phyloP scores from a whole-genome alignment of 2,329 filamentous ascomycete genomes.

The Epichloe gansuensis region DNA sequence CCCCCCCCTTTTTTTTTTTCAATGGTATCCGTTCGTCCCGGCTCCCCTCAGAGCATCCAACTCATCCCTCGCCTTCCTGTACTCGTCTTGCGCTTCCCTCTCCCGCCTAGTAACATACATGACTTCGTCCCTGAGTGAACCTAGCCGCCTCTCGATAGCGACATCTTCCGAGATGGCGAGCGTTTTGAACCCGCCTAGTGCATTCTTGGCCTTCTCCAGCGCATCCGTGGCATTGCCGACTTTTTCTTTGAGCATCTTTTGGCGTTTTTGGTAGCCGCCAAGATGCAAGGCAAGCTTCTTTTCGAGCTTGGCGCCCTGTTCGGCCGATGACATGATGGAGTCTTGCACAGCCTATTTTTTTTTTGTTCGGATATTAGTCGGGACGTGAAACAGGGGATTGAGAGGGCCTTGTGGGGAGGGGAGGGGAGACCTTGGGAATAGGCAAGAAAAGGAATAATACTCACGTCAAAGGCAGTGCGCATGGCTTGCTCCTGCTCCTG shows the following conservation, averaged over 20 bases:
- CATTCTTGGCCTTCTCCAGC: constrained; percentile 58
- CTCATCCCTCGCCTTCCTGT: constrained; percentile 65
- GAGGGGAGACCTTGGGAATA: neutral
- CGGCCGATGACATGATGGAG: constrained; percentile 58
- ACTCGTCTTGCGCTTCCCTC: constrained; percentile 81
- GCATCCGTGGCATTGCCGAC: constrained; percentile 62
- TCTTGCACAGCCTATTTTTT: constrained; percentile 51
- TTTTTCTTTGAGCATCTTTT: constrained; percentile 68
- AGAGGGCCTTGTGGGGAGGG: no score
- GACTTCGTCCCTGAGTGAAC: constrained; percentile 70
- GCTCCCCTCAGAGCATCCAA: constrained; percentile 43
- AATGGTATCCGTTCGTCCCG: constrained; percentile 26
- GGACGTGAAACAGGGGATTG: neutral
- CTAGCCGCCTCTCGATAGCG: constrained; percentile 58
- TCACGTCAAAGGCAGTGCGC: constrained; percentile 60
- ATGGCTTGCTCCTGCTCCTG: constrained; percentile 53
- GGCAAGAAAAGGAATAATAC: constrained; percentile 14
- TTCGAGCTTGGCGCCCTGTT: constrained; percentile 75
- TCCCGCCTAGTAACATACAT: constrained; percentile 67
- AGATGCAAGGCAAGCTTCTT: constrained; percentile 84
- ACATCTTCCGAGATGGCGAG: constrained; percentile 70
- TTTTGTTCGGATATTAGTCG: neutral
- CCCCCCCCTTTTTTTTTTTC: constrained; percentile 2
- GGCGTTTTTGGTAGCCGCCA: constrained; percentile 80
- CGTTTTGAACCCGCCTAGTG: constrained; percentile 61